Evolutionary conservation across 495 filamentous ascomycete species (phyloP).

Genomic region (Ramalina intermedia): DNA sequence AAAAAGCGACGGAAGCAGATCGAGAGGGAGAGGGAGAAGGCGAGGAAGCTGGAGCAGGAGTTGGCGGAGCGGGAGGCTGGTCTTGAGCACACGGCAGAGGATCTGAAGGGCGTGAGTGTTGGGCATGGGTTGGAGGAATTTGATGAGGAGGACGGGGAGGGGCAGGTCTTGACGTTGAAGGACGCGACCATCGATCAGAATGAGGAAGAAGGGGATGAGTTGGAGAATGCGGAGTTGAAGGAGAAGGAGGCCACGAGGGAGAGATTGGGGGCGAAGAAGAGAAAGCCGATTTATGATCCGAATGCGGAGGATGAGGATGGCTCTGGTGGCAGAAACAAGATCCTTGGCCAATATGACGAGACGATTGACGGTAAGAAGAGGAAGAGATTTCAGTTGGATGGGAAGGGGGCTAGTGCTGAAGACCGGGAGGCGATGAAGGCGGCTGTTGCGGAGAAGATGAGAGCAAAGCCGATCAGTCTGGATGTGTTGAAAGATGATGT

Average conservation of each 20-base stretch:
- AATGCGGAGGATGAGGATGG: conserved; percentile 55
- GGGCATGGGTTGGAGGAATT: conserved; percentile 71
- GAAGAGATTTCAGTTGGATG: conserved; percentile 77
- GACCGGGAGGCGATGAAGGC: conserved; percentile 43
- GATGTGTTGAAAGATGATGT: conserved; percentile 55
- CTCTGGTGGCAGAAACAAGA: conserved; percentile 27
- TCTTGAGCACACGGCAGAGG: conserved; percentile 57
- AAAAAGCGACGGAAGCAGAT: conserved; percentile 90
- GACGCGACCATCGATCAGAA: conserved; percentile 75
- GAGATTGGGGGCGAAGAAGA: conserved; percentile 76
- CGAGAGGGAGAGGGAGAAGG: conserved; percentile 47
- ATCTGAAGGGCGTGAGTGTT: conserved; percentile 82
- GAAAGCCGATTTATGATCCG: conserved; percentile 79
- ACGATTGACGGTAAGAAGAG: conserved; percentile 86
- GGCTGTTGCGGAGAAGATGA: conserved; percentile 43
- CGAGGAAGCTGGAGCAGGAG: conserved; percentile 57
- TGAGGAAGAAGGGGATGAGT: conserved; percentile 82
- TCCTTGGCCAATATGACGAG: conserved; percentile 87
- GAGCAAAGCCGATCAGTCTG: conserved; percentile 57
- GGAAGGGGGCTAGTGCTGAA: conserved; percentile 52
- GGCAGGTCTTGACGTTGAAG: conserved; percentile 80
- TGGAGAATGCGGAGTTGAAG: conserved; percentile 66
- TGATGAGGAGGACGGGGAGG: conserved; percentile 46
- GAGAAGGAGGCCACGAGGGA: conserved; percentile 68
- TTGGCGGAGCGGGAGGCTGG: conserved; percentile 46